phyloP scores from a whole-genome alignment of 1,139 yeast species.

The Suhomyces ambrosiae region DNA sequence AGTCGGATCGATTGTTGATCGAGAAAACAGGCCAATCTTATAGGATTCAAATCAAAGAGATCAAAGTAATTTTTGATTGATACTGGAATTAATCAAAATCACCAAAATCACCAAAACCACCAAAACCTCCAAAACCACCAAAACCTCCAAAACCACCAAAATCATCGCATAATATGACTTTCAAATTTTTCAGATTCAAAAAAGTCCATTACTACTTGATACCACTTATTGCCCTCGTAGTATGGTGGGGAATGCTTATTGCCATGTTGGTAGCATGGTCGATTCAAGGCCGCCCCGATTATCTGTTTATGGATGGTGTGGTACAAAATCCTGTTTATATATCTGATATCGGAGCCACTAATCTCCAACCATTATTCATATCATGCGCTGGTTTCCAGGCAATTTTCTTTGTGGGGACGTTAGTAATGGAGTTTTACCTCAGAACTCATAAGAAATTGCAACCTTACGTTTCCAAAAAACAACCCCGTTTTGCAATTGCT shows the following conservation, averaged over 20 bases:
- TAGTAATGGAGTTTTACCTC: conserved; percentile 58
- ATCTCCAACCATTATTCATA: conserved; percentile 29
- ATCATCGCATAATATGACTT: conserved; percentile 10
- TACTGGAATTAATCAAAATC: too few species aligned
- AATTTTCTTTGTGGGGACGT: conserved; percentile 68
- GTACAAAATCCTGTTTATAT: conserved; percentile 65
- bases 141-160: neutral
- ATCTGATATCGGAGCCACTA: conserved; percentile 46
- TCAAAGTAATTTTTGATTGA: too few species aligned
- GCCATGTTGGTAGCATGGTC: conserved; percentile 72
- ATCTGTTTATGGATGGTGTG: conserved; percentile 52
- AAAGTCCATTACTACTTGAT: conserved; percentile 34
- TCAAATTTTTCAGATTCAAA: conserved; percentile 19
- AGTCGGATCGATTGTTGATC: too few species aligned
- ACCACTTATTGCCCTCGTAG: conserved; percentile 57
- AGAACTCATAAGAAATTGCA: conserved; percentile 56
- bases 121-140: neutral
- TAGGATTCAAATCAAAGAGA: too few species aligned
- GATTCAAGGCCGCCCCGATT: conserved; percentile 74
- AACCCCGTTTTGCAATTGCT: conserved; percentile 50
- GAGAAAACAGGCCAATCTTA: too few species aligned
- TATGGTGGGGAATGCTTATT: conserved; percentile 81
- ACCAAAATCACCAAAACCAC: neutral
- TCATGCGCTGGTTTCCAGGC: conserved; percentile 56
- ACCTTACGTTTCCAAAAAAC: conserved; percentile 51